Evolutionary conservation across 768 basidiomycete genomes (phyloP).

Genomic region (Kwoniella botswanensis): DNA sequence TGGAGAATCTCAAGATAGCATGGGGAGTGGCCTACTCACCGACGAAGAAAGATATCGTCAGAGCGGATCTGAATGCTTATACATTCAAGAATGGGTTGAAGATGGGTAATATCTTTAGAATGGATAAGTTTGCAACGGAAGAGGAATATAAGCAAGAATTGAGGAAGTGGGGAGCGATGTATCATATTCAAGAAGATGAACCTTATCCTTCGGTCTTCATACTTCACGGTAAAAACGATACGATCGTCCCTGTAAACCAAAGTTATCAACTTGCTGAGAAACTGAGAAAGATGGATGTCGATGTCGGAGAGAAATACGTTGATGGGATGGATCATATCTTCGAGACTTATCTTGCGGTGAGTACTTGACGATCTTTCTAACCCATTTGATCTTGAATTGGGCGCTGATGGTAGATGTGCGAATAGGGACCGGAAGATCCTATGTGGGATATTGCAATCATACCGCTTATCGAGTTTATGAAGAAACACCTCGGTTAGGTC

Average conservation of each 20-base stretch:
- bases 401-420: background rate
- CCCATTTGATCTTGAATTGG: background rate
- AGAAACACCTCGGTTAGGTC: conserved; percentile 3
- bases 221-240: conserved; percentile 19
- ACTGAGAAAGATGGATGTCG: conserved; percentile 13
- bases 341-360: conserved; percentile 19
- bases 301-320: conserved; percentile 8
- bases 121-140: conserved; percentile 6
- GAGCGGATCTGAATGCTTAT: conserved; percentile 18
- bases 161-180: background rate
- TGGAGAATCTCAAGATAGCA: background rate
- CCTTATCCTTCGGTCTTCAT: conserved; percentile 15
- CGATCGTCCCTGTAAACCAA: conserved; percentile 5
- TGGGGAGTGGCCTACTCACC: conserved; percentile 8
- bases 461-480: conserved; percentile 16
- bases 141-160: conserved; percentile 11
- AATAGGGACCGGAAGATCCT: conserved; percentile 12
- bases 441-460: conserved; percentile 21
- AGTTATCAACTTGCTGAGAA: conserved; percentile 10
- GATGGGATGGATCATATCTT: conserved; percentile 20
- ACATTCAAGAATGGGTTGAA: conserved; percentile 3
- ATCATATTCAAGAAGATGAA: background rate
- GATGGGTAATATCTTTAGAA: conserved; percentile 2
- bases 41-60: background rate
- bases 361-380: background rate